Base-by-base conservation (phyloP, 1,284 basidiomycete genomes). In the Pseudozyma sp. region DNA sequence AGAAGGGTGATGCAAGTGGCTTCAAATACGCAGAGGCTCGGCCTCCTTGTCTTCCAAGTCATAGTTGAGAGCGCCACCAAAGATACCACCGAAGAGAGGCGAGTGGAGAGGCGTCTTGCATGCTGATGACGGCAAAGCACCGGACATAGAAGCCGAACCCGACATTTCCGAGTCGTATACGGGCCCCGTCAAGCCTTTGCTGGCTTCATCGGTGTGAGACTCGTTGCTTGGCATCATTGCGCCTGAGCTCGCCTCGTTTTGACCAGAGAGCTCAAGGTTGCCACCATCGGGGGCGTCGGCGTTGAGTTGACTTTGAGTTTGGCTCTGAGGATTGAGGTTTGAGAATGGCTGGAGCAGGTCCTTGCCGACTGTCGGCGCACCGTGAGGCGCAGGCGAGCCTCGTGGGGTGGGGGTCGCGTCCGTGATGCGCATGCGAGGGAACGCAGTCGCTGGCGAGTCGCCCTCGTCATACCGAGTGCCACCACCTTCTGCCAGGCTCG, bases 1-100 rank as follows among this genome's bases (percentile, higher is more conserved):
- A n/a, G n/a, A n/a, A n/a, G n/a, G 25, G 25, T 31, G 25, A 9
- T 6, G 12, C n/a, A 25, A n/a, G 12, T 4, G 7, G 1, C 12
- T 10, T 54, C 39, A 74, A 59, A 74, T 74, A 43, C 66, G 71
- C 44, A 74, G 52, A 31, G 52, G 63, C 55, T 76, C 73, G n/a
- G 69, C 69, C 25, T 76, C 73, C 49, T 72, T 66, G 47, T 77
- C 64, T 36, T 78, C 78, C 34, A 76, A 38, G 48, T 78, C 78
- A 45, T 80, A 77, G 54, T 59, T 71, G 47, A 76, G 61, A n/a
- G 66, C 71, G 31, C 70, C 74, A 45, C 70, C 70, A 53, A 80
- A 72, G 59, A 81, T 78, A 54, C 77, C 74, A n/a, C 79, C 77
- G 50, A 81, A 81, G 42, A 81, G 54, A 3, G 79, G 79, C 39